phyloP scores from a whole-genome alignment of 116 monocot genomes.

The Thalassia testudinum region DNA sequence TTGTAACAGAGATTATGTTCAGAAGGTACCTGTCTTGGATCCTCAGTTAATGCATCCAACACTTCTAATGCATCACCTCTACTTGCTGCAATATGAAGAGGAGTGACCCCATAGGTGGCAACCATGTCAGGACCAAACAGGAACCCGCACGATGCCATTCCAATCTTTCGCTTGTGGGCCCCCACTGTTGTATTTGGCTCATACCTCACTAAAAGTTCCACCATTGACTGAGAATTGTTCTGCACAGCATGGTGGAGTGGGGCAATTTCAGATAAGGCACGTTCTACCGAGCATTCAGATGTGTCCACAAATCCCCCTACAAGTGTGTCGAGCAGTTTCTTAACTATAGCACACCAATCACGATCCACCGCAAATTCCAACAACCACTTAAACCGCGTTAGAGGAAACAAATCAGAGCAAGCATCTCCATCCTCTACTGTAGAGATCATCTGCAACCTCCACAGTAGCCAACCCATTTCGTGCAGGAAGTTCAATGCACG shows the following conservation, averaged over 20 bases:
- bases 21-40: conserved; percentile 58
- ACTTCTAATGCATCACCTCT: conserved; percentile 25
- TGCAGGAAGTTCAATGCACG: conserved; percentile 50
- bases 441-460: conserved; percentile 21
- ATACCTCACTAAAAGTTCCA: conserved; percentile 56
- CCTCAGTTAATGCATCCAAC: conserved; percentile 66
- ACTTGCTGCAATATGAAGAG: conserved; percentile 77
- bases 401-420: conserved; percentile 14
- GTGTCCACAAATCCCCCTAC: conserved; percentile 42
- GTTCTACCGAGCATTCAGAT: conserved; percentile 20
- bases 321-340: conserved; percentile 62
- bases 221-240: conserved; percentile 40
- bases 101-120: conserved; percentile 42
- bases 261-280: conserved; percentile 29
- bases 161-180: neutral
- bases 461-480: conserved; percentile 92
- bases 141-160: neutral
- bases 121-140: conserved; percentile 65
- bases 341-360: conserved; percentile 72
- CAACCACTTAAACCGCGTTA: conserved; percentile 43
- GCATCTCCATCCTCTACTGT: conserved; percentile 2
- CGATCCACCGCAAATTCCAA: conserved; percentile 43
- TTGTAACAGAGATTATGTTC: neutral
- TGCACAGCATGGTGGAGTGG: conserved; percentile 60
- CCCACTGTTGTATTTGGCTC: neutral